These are phyloP conservation scores for Xylaria longipes DNA, from an alignment of 495 filamentous ascomycete genomes.

Conservation along the genomic window DNA sequence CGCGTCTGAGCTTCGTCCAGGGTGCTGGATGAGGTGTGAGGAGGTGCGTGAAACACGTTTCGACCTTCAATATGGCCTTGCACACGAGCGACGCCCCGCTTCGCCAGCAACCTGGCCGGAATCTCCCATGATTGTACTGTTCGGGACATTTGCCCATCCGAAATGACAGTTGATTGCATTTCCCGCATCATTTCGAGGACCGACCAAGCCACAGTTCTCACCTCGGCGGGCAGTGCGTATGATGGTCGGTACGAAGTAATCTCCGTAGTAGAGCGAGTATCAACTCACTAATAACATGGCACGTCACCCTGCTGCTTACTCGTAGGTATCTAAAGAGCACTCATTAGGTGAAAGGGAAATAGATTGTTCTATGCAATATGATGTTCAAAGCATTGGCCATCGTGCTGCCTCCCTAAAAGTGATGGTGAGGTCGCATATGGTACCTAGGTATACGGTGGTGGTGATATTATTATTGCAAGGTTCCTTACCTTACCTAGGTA, in stretches of 20 bases:
- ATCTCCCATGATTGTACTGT: neutral
- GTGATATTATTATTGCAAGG: neutral
- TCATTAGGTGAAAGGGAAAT: neutral
- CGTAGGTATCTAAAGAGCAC: neutral
- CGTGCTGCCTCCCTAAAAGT: neutral
- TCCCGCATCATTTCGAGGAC: neutral
- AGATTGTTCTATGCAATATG: neutral
- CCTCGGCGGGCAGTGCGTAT: neutral
- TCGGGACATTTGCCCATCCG: conserved; percentile 10
- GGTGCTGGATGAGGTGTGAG: conserved; percentile 12
- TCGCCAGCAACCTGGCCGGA: neutral
- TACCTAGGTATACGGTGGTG: neutral
- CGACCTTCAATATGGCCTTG: conserved; percentile 34
- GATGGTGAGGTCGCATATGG: neutral
- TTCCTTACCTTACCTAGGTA: too few species aligned
- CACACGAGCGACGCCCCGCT: conserved; percentile 28
- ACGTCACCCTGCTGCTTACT: neutral
- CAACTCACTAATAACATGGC: neutral
- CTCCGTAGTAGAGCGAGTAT: neutral
- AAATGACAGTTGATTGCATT: conserved; percentile 28
- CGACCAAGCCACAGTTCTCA: conserved; percentile 1
- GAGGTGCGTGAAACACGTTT: conserved; percentile 51
- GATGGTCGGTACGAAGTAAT: neutral
- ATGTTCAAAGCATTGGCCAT: neutral
- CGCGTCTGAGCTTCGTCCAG: conserved; percentile 28